A percentile compares a stretch with the other conserved stretches of the same genome.
Conservation (phyloP, 78 protist genomes). For the Dictyostelium capitatum region DNA sequence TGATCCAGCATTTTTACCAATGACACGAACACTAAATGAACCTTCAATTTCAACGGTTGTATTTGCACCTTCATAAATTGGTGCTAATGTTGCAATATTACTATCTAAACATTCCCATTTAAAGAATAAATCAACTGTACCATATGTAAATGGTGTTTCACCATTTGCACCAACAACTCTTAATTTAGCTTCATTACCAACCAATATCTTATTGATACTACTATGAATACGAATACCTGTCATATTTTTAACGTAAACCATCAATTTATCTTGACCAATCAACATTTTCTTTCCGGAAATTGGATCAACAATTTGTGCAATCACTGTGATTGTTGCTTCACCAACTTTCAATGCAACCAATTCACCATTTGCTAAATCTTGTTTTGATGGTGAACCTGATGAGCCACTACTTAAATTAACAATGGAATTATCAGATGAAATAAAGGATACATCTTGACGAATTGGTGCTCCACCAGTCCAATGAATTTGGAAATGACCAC, state of each 20-base stretch:
- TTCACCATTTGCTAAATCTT: slow-evolving; percentile 22
- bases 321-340: slow-evolving; percentile 22
- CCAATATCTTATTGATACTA: slow-evolving; percentile 41
- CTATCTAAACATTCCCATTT: slow-evolving; percentile 67
- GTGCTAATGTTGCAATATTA: slow-evolving; percentile 17
- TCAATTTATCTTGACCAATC: slow-evolving; percentile 62
- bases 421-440: not conserved
- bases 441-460: slow-evolving; percentile 63
- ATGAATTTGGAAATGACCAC: slow-evolving; percentile 76
- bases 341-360: slow-evolving; percentile 48
- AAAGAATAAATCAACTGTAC: slow-evolving; percentile 73
- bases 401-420: slow-evolving; percentile 8
- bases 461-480: slow-evolving; percentile 70
- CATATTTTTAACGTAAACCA: slow-evolving; percentile 68
- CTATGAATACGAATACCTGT: slow-evolving; percentile 73
- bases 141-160: slow-evolving; percentile 78
- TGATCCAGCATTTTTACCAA: slow-evolving; percentile 38
- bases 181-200: slow-evolving; percentile 66
- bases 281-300: not conserved
- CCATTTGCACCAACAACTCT: slow-evolving; percentile 76
- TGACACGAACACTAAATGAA: slow-evolving; percentile 55
- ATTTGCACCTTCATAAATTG: slow-evolving; percentile 61
- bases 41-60: slow-evolving; percentile 63
- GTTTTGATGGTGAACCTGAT: not conserved
- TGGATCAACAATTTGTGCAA: slow-evolving; percentile 44